Base-by-base conservation (phyloP, 208 protist species). In the Acanthamoeba castellanii region DNA sequence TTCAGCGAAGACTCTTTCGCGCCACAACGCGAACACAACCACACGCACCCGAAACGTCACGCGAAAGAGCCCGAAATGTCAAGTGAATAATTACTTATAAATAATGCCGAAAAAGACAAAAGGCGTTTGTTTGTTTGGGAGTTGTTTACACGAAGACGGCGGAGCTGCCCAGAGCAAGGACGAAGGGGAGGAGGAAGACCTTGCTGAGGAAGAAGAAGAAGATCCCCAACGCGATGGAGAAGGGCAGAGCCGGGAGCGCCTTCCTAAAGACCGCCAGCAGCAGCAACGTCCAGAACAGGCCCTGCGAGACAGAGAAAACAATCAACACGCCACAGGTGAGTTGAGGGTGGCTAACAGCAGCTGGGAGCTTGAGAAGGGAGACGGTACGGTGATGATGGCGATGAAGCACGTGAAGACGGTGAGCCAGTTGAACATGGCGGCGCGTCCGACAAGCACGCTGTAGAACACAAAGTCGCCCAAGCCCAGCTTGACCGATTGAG, bases 391-490 rank as follows among this genome's bases (percentile, higher is more conserved):
- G 34, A 98, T 81, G 45, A 98, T 96, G 59, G 96, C 97, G 55
- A 98, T 74, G 70, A 97, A 97, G 74, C 97, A 98, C 50, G 96
- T 66, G 34, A 97, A 92, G 9, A 97, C 89, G 18, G 97, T 96
- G 30, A 66, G 95, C 61, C 96, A 96, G 45, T 97, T 78, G 16
- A 72, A 42, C 20, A 96, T 52, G 22, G 96, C 94, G 13, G 98
- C 97, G 59, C 97, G 96, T 64, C 96, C 96, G 14, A 98, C 82
- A 5, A 98, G 95, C 8, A 98, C 92, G 57, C 88, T 96, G 95
- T 98, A 98, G 57, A 98, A 98, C 42, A 98, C 97, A 89, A 98
- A 98, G 94, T 98, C 98, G 64, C 98, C 98, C 13, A 98, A 95
- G 64, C 98, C 98, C 16, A 98, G 96, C 95, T 98, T 98, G 25